These are phyloP conservation scores for Botryotinia calthae DNA, from an alignment of 2,329 filamentous ascomycete species.

Conservation along the genomic window DNA sequence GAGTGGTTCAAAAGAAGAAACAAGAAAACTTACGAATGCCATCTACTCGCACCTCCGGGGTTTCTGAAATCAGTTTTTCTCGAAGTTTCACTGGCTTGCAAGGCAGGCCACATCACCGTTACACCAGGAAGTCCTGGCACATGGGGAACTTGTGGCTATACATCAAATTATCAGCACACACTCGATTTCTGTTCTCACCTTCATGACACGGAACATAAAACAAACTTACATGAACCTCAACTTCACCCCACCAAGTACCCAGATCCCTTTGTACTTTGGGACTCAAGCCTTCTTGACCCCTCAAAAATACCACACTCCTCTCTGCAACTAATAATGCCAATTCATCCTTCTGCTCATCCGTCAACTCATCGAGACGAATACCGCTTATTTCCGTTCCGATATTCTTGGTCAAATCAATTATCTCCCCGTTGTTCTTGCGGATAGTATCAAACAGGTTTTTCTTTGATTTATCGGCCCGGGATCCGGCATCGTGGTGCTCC, in stretches of 20 bases:
- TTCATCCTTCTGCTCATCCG: slow-evolving; percentile 44
- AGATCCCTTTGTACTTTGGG: slow-evolving; percentile 63
- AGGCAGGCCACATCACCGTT: slow-evolving; percentile 67
- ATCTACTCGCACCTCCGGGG: slow-evolving; percentile 64
- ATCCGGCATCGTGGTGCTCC: slow-evolving; percentile 57
- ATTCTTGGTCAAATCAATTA: slow-evolving; percentile 49
- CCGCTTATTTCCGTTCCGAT: slow-evolving; percentile 46
- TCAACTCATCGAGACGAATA: slow-evolving; percentile 43
- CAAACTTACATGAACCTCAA: slow-evolving; percentile 64
- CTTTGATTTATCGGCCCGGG: slow-evolving; percentile 64
- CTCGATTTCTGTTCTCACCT: neutral
- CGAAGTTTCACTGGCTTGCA: slow-evolving; percentile 56
- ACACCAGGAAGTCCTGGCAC: slow-evolving; percentile 66
- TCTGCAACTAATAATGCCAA: slow-evolving; percentile 45
- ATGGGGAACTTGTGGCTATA: slow-evolving; percentile 66
- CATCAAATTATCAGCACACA: slow-evolving; percentile 16
- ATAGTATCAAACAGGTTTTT: slow-evolving; percentile 59
- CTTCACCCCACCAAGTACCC: slow-evolving; percentile 61
- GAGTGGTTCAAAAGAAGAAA: neutral
- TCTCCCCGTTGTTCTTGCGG: slow-evolving; percentile 45
- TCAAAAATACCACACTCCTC: slow-evolving; percentile 42
- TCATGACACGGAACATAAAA: neutral
- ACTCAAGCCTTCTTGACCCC: slow-evolving; percentile 45
- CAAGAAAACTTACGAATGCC: slow-evolving; percentile 52
- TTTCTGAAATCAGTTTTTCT: slow-evolving; percentile 59